Evolutionary conservation across 305 asterid species (phyloP).

Genomic region (Ajuga reptans): DNA sequence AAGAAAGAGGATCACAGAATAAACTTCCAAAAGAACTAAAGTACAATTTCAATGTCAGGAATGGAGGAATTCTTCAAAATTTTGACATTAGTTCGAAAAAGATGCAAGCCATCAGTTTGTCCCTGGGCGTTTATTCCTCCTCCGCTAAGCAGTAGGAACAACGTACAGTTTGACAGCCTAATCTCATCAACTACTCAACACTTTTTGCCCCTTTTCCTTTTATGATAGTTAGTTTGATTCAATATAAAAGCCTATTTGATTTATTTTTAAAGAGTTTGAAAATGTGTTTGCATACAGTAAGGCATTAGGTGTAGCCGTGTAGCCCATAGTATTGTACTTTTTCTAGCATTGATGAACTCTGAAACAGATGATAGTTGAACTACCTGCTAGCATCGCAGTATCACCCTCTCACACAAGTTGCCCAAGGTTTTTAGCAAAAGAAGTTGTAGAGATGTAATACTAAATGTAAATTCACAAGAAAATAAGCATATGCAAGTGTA

Average conservation of each 20-base stretch:
- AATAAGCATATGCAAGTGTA: background rate
- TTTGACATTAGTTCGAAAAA: background rate
- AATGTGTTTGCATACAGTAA: background rate
- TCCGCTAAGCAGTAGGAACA: background rate
- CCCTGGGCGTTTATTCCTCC: background rate
- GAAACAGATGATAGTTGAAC: background rate
- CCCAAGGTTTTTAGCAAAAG: background rate
- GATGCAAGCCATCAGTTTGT: background rate
- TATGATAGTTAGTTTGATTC: background rate
- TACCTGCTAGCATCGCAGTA: background rate
- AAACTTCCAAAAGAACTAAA: background rate
- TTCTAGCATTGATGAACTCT: background rate
- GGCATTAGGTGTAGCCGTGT: background rate
- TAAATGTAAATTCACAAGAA: background rate
- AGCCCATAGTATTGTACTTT: background rate
- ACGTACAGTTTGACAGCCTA: background rate
- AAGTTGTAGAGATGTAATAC: background rate
- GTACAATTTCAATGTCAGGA: background rate
- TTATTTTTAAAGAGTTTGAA: background rate
- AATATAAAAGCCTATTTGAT: background rate
- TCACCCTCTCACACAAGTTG: background rate
- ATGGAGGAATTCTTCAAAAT: background rate
- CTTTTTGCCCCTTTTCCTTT: background rate
- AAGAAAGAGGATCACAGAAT: background rate
- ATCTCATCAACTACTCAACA: background rate